phyloP scores from a whole-genome alignment of 2,329 filamentous ascomycete genomes.

The Penicillium fuscoglaucum region DNA sequence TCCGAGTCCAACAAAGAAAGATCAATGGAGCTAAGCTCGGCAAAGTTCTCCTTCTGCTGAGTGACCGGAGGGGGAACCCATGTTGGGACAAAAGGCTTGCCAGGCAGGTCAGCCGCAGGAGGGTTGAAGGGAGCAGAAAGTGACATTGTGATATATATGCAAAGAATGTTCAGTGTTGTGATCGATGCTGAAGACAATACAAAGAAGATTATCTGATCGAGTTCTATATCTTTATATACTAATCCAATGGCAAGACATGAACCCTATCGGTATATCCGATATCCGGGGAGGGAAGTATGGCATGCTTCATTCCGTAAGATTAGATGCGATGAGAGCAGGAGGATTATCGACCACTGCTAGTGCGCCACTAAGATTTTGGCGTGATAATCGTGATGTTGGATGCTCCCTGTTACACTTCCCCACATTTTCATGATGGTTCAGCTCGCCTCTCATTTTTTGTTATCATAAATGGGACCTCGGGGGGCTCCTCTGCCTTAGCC shows the following conservation, averaged over 20 bases:
- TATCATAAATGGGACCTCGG: background rate
- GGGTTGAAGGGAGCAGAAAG: slow-evolving; percentile 43
- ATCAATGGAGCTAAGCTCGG: slow-evolving; percentile 46
- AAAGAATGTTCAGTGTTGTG: background rate
- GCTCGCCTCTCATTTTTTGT: background rate
- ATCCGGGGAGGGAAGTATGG: background rate
- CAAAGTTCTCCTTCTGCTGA: slow-evolving; percentile 47
- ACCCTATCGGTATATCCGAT: slow-evolving; percentile 3
- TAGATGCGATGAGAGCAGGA: background rate
- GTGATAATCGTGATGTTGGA: background rate
- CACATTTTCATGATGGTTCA: background rate
- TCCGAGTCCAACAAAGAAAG: slow-evolving; percentile 48
- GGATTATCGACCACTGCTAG: background rate
- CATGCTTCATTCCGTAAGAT: background rate
- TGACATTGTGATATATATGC: slow-evolving; percentile 24
- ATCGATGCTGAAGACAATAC: background rate
- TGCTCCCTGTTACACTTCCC: background rate
- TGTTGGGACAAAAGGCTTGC: slow-evolving; percentile 46
- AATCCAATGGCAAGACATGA: background rate
- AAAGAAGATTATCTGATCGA: background rate
- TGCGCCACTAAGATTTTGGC: too few species aligned
- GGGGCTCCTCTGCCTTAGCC: background rate
- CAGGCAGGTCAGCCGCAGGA: slow-evolving; percentile 37
- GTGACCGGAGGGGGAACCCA: slow-evolving; percentile 51
- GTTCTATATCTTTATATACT: slow-evolving; percentile 6